Evolutionary conservation across 257 asterid genomes (phyloP).

Genomic region (Gynochthodes officinalis): DNA sequence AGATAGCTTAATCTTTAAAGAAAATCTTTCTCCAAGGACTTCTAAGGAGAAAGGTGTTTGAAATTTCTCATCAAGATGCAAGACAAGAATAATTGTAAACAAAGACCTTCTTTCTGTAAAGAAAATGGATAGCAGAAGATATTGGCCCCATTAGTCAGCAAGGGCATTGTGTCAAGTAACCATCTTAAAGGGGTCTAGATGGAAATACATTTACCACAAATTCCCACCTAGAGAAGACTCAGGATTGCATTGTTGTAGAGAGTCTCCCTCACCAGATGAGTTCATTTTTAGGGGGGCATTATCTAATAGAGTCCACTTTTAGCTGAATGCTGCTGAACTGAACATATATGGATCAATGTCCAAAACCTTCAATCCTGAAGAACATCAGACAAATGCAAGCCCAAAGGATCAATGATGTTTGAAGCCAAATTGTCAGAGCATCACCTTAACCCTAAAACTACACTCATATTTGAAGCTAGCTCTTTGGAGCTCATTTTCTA

Average conservation of each 20-base stretch:
- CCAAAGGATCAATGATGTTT: neutral
- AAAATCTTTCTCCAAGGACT: neutral
- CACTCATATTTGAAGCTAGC: neutral
- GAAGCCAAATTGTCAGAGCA: neutral
- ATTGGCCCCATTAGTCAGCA: neutral
- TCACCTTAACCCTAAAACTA: neutral
- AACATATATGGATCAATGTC: neutral
- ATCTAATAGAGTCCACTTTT: neutral
- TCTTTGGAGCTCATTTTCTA: conserved; percentile 1
- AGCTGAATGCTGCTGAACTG: neutral
- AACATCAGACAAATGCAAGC: neutral
- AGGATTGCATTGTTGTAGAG: too few species aligned
- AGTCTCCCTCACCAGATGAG: conserved; percentile 1
- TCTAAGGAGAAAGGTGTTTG: neutral
- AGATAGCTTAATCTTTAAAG: neutral
- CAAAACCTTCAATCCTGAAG: neutral
- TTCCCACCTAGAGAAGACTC: neutral
- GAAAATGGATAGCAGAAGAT: neutral
- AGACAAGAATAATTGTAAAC: neutral
- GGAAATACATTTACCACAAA: neutral
- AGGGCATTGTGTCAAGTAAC: neutral
- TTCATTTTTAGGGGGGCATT: neutral
- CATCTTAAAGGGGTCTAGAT: neutral
- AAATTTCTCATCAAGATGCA: conserved; percentile 2
- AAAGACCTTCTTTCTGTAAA: neutral